A percentile compares a stretch with the other conserved stretches of the same genome.
phyloP scores from a whole-genome alignment of 139 green algal species.

The Chlamydomonas eustigma region DNA sequence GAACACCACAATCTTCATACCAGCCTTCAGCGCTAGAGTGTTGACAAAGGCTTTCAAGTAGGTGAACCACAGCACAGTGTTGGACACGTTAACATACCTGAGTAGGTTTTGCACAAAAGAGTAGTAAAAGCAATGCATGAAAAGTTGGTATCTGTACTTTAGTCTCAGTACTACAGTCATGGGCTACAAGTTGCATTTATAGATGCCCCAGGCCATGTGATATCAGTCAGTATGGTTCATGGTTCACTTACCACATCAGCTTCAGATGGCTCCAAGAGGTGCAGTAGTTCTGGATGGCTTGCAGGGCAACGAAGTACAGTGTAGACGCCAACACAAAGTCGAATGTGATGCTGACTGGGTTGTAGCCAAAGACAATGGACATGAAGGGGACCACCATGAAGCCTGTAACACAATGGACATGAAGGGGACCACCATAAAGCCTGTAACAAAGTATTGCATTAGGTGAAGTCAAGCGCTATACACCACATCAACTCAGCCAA shows the following conservation, averaged over 20 bases:
- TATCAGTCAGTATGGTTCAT: too few species aligned
- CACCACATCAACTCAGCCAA: too few species aligned
- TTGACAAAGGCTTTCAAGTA: conserved; percentile 22
- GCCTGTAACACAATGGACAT: conserved; percentile 29
- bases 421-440: conserved; percentile 15
- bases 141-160: too few species aligned
- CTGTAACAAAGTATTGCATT: too few species aligned
- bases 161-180: too few species aligned
- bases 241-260: conserved; percentile 20
- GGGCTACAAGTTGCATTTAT: too few species aligned
- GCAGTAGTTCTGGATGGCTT: conserved; percentile 19
- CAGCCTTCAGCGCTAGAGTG: not conserved
- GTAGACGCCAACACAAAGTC: conserved; percentile 1
- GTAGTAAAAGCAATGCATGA: too few species aligned
- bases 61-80: conserved; percentile 27
- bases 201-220: too few species aligned
- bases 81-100: conserved; percentile 19
- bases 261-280: conserved; percentile 7
- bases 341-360: conserved; percentile 20
- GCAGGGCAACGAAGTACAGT: not conserved
- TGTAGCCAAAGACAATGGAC: conserved; percentile 28
- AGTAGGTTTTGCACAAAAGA: too few species aligned
- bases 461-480: too few species aligned
- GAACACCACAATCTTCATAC: conserved; percentile 14
- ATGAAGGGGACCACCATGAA: conserved; percentile 23